Base-by-base conservation (phyloP, 192 early-diverging fungal genomes). In the Backusella australiensis region DNA sequence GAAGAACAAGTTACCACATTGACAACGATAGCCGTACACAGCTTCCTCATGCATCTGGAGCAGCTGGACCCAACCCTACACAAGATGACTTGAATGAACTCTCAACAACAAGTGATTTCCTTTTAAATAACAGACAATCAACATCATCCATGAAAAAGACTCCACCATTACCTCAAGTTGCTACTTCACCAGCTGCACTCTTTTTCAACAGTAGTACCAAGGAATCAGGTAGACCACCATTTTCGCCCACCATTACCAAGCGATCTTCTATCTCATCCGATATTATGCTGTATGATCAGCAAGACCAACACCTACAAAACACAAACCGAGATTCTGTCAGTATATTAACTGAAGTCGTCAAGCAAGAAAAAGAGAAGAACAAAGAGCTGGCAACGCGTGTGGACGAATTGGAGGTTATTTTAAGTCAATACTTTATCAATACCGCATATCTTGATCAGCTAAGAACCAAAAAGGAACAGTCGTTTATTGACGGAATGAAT, bases 351-450 rank as follows among this genome's bases (percentile, higher is more conserved):
- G 56, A 63, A 63, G 56, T 63, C 11, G 12, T 63, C 21, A 35
- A 53, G 17, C 36, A 65, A 69, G 32, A 35, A 29, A 15, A 26
- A n/a, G n/a, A 70, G 42, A 65, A 46, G 12, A 19, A 0, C 1
- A 49, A 21, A 26, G 72, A 76, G 11, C 38, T 80, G 15, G 70
- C 75, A 32, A 26, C n/a, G 1, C 78, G 78, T 41, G 71, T 80
- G 1, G 70, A 80, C 17, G 78, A 80, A 53, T 41, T 80, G 23
- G 78, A 80, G 46, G 36, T 67, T 8, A 76, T 80, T 34, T n/a
- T 80, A 21, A 41, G 70, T 4, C 69, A 80, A 8, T 80, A 80
- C 65, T 80, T 80, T 69, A 72, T 80, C 12, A 75, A 80, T 69
- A 76, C 74, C 0, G 65, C 66, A 1, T 75, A 80, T 26, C 41